phyloP scores from a whole-genome alignment of 192 early-diverging fungal genomes.

The Gigaspora rosea region DNA sequence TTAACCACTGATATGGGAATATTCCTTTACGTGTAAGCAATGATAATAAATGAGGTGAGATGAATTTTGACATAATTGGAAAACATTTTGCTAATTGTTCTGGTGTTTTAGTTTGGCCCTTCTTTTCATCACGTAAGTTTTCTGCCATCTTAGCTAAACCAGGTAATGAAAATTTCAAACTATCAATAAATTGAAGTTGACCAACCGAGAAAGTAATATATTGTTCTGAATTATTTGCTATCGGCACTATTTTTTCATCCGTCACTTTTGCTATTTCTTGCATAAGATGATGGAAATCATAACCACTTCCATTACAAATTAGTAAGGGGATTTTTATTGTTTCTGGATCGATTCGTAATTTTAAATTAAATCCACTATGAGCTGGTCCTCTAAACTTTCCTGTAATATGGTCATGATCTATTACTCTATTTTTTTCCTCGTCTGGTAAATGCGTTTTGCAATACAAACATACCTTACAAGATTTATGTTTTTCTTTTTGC shows the following conservation, averaged over 20 bases:
- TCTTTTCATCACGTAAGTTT: conserved; percentile 14
- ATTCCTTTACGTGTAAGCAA: conserved; percentile 10
- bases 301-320: background rate
- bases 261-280: background rate
- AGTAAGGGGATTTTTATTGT: background rate
- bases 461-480: background rate
- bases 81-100: conserved; percentile 12
- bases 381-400: conserved; percentile 4
- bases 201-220: background rate
- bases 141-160: background rate
- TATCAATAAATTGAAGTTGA: conserved; percentile 20
- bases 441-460: background rate
- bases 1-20: background rate
- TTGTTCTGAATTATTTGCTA: conserved; percentile 6
- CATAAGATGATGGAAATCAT: background rate
- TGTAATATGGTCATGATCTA: conserved; percentile 17
- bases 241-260: conserved; percentile 4
- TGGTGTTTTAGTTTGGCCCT: conserved; percentile 20
- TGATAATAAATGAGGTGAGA: background rate
- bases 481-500: background rate
- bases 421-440: background rate
- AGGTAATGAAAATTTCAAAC: background rate
- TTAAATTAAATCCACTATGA: background rate
- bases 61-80: conserved; percentile 11
- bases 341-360: conserved; percentile 8